Percentiles rank a stretch among this genome's conserved stretches.
Evolutionary conservation across 2,329 filamentous ascomycete genomes (phyloP).

Genomic region (Colletotrichum ledebouriae): DNA sequence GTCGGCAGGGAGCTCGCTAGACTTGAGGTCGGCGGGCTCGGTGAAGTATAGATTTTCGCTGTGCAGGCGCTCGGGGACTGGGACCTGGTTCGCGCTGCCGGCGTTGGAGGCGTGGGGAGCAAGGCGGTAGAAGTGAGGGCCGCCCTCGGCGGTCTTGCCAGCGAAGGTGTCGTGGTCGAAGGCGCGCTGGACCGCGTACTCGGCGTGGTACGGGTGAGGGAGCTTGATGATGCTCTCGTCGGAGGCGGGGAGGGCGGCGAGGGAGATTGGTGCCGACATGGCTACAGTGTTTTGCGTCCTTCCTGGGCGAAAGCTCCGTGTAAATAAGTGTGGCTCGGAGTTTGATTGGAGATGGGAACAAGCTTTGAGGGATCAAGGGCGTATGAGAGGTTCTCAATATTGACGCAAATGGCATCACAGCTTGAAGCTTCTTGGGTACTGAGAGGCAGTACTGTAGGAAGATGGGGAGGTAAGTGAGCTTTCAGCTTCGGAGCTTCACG

Average conservation of each 20-base stretch:
- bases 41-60: slow-evolving; percentile 58
- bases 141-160: slow-evolving; percentile 41
- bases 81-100: slow-evolving; percentile 46
- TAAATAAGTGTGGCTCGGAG: neutral
- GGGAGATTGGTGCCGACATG: slow-evolving; percentile 47
- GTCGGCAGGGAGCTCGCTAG: slow-evolving; percentile 61
- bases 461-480: slow-evolving; percentile 19
- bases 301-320: neutral
- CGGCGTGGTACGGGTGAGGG: slow-evolving; percentile 63
- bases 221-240: slow-evolving; percentile 61
- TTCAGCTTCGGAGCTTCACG: slow-evolving; percentile 27
- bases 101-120: slow-evolving; percentile 47
- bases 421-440: neutral
- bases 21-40: slow-evolving; percentile 62
- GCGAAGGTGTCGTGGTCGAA: slow-evolving; percentile 43
- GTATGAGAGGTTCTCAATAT: slow-evolving; percentile 7
- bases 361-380: slow-evolving; percentile 4
- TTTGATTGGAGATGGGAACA: slow-evolving; percentile 1
- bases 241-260: slow-evolving; percentile 47
- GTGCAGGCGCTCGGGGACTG: slow-evolving; percentile 51
- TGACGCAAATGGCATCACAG: slow-evolving; percentile 27
- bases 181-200: slow-evolving; percentile 57
- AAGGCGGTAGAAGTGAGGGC: slow-evolving; percentile 53
- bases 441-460: neutral
- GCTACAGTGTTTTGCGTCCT: slow-evolving; percentile 16